Base-by-base conservation (phyloP, 2,329 filamentous ascomycete genomes). In the Coniella vitis region DNA sequence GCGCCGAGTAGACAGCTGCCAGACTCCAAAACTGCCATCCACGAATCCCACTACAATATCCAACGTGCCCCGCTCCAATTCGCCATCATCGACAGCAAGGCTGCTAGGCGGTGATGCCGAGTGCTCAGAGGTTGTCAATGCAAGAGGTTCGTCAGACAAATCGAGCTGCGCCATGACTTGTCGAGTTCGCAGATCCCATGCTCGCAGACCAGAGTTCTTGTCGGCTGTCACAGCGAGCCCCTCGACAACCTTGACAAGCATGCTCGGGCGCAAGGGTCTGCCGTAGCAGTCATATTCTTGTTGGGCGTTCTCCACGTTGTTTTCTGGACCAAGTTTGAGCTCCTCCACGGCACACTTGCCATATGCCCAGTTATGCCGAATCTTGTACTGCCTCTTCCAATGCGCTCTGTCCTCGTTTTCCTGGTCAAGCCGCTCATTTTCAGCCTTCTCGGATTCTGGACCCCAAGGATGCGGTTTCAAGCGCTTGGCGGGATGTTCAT, bases 351-450 rank as follows among this genome's bases (percentile, higher is more conserved):
- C 84, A 59, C 89, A 95, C 56, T 79, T 83, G 0, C 91, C 93
- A 54, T 76, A 80, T 1, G 86, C 79, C 93, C 93, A 97, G 67
- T 97, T 97, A 63, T 95, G 86, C 39, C 87, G 78, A 43, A 96
- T 73, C 60, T 85, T 88, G 66, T 94, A 97, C 59, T 93, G 86
- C 53, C 79, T 78, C 70, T 94, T 95, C 90, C 90, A 96, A 61
- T 93, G 80, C 19, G 85, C 73, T n/a, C 38, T 47, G 8, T 44
- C 22, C 14, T 25, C 50, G 10, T 37, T 50, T 19, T 16, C 29
- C 12, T 20, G 10, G 25, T 10, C 25, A 29, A 5, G 25, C 5
- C 25, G 25, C 25, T 29, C 31, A 32, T 81, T 38, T 45, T 55
- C 45, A 16, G 48, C 48, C 25, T 45, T 22, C 25, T 48, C 36